Evolutionary conservation across 116 monocot species (phyloP).

Genomic region (Posidonia oceanica): DNA sequence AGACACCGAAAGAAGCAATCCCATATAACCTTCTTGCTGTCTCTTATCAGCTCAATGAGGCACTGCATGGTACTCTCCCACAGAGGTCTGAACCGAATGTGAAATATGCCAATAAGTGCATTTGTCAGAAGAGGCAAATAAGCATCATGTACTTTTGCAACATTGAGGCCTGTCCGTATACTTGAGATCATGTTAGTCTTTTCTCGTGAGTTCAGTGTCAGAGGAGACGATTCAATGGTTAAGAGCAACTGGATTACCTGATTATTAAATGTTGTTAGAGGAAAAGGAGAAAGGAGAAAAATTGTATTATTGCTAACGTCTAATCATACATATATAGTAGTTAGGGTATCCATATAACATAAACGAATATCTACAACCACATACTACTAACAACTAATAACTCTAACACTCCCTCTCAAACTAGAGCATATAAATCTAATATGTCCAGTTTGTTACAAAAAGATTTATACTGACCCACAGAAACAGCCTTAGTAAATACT

Average conservation of each 20-base stretch:
- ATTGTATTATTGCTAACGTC: too few relatives aligned
- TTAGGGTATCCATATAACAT: too few relatives aligned
- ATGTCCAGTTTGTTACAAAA: too few relatives aligned
- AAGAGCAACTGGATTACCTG: constrained; percentile 69
- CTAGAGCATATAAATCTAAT: too few relatives aligned
- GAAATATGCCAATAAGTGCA: constrained; percentile 71
- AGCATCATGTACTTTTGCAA: constrained; percentile 32
- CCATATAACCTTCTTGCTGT: constrained; percentile 47
- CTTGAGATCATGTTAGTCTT: constrained; percentile 42
- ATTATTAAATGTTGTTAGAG: too few relatives aligned
- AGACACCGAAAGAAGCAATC: constrained; percentile 40
- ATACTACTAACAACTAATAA: too few relatives aligned
- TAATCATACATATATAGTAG: too few relatives aligned
- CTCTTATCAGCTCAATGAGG: constrained; percentile 37
- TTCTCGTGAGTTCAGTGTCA: constrained; percentile 37
- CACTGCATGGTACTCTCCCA: constrained; percentile 64
- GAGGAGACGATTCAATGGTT: constrained; percentile 53
- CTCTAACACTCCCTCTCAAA: too few relatives aligned
- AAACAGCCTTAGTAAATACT: too few relatives aligned
- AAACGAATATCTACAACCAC: too few relatives aligned
- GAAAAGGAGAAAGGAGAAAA: too few relatives aligned
- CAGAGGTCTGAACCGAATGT: constrained; percentile 57
- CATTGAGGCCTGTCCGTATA: constrained; percentile 43
- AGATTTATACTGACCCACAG: too few relatives aligned
- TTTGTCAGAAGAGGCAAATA: constrained; percentile 58